Evolutionary conservation across 345 rosid genomes (phyloP), one percentile per base, ranked within the genome.

Genomic region (Ricinus communis): DNA sequence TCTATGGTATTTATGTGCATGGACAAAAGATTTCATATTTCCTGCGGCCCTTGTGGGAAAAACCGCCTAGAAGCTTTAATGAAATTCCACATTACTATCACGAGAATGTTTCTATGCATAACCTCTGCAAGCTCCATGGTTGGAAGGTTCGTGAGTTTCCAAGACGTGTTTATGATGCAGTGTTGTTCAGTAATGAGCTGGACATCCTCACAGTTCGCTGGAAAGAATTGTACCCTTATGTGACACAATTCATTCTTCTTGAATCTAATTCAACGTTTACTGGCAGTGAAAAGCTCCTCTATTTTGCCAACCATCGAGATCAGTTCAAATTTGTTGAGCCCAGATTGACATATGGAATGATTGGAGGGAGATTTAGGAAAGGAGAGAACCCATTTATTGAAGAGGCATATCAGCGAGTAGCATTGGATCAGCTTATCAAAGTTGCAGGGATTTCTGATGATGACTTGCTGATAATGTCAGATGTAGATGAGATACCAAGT

Each of bases 401-500:
- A 79, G 97, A 91, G 51, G 97, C 97, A 0, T 91, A 82, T 75
- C 97, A 91, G 43, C 82, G 97, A 67, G 82, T 91, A 4, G 93
- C 95, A 5, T 67, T 91, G 77, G 97, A 91, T 77, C 91, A 83
- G 77, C 93, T 91, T 25, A 78, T 91, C 16, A 85, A 74, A 73
- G 74, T 85, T 4, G 93, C 97, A 0, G 97, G 95, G 27, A 88
- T 90, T 38, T 80, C 89, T 0, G 96, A 91, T 40, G 97, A 90
- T 68, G 97, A 91, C 75, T 78, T 91, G 77, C 70, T 91, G 82
- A 90, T 90, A 50, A 91, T 91, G 93, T 89, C 96, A 10, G 97
- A 91, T 70, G 93, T 89, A 30, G 97, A 91, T 74, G 97, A 91
- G 88, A 91, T 91, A 5, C 97, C 97, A 11, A 91, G 96, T 62